These are phyloP conservation scores for Cercospora zeae-maydis DNA, from an alignment of 2,329 filamentous ascomycete genomes.

Conservation along the genomic window DNA sequence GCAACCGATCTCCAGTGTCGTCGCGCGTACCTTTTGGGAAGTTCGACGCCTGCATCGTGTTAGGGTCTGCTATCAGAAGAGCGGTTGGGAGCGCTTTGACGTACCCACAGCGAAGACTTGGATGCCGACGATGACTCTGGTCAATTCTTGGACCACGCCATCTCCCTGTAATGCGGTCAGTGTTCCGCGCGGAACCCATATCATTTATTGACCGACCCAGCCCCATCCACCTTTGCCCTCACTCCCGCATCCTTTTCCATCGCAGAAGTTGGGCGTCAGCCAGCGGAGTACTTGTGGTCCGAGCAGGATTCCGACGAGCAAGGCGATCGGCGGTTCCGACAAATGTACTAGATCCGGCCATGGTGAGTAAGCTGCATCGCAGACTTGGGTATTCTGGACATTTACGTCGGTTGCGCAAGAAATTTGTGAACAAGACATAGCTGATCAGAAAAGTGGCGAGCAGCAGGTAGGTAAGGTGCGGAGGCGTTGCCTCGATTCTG, in stretches of 20 bases:
- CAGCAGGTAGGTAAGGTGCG: constrained; percentile 46
- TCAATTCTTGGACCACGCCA: constrained; percentile 41
- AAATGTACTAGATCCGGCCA: constrained; percentile 39
- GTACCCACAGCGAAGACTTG: constrained; percentile 38
- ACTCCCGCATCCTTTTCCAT: constrained; percentile 13
- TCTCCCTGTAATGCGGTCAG: constrained; percentile 31
- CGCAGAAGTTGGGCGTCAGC: constrained; percentile 42
- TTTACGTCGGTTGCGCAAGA: constrained; percentile 43
- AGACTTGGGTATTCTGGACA: neutral
- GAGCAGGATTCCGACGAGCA: constrained; percentile 45
- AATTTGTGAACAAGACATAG: constrained; percentile 46
- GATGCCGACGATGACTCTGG: constrained; percentile 47
- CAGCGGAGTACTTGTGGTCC: constrained; percentile 42
- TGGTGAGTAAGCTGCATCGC: neutral
- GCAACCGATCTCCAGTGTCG: constrained; percentile 52
- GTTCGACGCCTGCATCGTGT: constrained; percentile 28
- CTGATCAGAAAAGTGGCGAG: constrained; percentile 46
- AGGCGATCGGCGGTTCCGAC: constrained; percentile 48
- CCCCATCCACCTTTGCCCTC: constrained; percentile 39
- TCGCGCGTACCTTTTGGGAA: constrained; percentile 46
- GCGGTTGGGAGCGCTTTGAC: neutral
- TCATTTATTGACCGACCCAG: constrained; percentile 26
- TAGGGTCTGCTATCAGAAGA: neutral
- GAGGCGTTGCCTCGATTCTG: constrained; percentile 43
- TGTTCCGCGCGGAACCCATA: neutral